Conservation (phyloP, 179 eudicot genomes). For the Monotropa hypopitys region DNA sequence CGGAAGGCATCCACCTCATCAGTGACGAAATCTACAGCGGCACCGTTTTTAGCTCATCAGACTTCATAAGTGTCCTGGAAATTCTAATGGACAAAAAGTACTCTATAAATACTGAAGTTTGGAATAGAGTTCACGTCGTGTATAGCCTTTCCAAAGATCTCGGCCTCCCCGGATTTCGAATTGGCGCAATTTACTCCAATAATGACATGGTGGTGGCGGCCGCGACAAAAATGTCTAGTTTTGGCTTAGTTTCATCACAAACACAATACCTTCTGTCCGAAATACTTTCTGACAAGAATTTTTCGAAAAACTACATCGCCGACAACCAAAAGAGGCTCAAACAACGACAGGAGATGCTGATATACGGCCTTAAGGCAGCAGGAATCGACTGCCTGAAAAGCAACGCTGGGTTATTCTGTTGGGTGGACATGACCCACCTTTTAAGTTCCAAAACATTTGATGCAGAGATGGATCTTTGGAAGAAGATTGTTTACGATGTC, state of each 20-base stretch:
- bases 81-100: constrained; percentile 26
- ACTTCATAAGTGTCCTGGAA: constrained; percentile 60
- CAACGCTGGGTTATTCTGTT: constrained; percentile 65
- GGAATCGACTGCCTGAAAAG: constrained; percentile 54
- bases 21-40: constrained; percentile 93
- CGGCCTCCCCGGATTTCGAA: constrained; percentile 89
- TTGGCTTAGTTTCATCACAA: constrained; percentile 80
- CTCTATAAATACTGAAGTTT: constrained; percentile 22
- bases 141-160: constrained; percentile 76
- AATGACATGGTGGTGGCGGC: constrained; percentile 51
- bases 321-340: constrained; percentile 44
- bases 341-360: constrained; percentile 32
- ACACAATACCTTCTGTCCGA: constrained; percentile 70
- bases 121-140: constrained; percentile 63
- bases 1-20: constrained; percentile 51
- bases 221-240: constrained; percentile 94
- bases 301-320: constrained; percentile 35
- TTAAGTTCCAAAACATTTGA: constrained; percentile 45
- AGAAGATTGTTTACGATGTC: constrained; percentile 53
- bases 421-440: constrained; percentile 80
- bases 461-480: constrained; percentile 77
- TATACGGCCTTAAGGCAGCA: constrained; percentile 38
- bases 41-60: constrained; percentile 41
- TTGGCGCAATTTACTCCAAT: constrained; percentile 73
- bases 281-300: constrained; percentile 58